phyloP scores from a whole-genome alignment of 1,284 basidiomycete species.

The Apiotrichum porosum region DNA sequence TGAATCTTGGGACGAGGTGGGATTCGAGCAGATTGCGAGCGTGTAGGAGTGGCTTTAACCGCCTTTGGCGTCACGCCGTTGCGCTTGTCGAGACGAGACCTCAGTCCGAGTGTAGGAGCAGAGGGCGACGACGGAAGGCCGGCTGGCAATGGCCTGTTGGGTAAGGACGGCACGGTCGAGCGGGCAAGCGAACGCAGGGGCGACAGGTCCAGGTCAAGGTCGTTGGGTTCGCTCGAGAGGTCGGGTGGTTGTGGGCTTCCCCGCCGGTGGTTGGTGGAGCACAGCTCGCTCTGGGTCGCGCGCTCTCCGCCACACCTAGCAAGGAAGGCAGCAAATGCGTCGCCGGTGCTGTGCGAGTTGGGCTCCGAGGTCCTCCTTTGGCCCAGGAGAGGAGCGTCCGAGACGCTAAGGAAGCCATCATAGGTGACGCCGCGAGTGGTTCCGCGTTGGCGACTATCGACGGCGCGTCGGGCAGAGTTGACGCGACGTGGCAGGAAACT shows the following conservation, averaged over 20 bases:
- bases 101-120: background rate
- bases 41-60: background rate
- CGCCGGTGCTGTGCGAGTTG: background rate
- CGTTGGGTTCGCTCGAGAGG: conserved; percentile 7
- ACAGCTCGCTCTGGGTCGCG: conserved; percentile 5
- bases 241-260: background rate
- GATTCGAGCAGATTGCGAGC: background rate
- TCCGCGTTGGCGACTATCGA: too few relatives aligned
- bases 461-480: background rate
- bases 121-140: background rate
- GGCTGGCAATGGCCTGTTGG: background rate
- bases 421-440: too few relatives aligned
- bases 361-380: conserved; percentile 9
- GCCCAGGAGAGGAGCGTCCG: background rate
- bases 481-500: conserved; percentile 14
- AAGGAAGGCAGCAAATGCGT: conserved; percentile 6
- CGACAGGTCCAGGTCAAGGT: conserved; percentile 1
- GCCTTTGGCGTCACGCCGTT: background rate
- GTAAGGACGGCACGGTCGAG: background rate
- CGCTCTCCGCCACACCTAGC: conserved; percentile 8
- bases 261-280: background rate
- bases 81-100: background rate
- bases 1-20: conserved; percentile 21
- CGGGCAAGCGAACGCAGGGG: background rate
- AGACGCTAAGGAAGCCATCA: background rate